These are phyloP conservation scores for Calonectria hawksworthii DNA, from an alignment of 2,329 filamentous ascomycete species.

Conservation along the genomic window DNA sequence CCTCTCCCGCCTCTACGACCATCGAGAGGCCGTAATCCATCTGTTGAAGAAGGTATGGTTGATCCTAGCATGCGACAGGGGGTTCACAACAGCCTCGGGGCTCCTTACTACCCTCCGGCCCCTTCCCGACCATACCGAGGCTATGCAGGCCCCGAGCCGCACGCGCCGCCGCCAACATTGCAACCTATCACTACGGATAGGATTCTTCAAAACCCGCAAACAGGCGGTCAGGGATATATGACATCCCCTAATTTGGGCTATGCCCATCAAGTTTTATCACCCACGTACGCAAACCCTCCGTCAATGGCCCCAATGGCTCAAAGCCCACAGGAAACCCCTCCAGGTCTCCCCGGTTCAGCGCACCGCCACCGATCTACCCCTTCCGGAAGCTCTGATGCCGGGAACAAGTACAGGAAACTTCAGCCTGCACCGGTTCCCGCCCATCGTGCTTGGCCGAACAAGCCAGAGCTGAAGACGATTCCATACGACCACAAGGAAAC, in stretches of 20 bases:
- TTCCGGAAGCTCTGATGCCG: conserved; percentile 55
- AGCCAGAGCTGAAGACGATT: conserved; percentile 70
- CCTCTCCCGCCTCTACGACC: conserved; percentile 56
- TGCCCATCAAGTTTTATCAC: conserved; percentile 51
- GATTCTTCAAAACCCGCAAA: conserved; percentile 53
- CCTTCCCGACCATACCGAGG: conserved; percentile 49
- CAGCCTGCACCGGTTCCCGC: conserved; percentile 70
- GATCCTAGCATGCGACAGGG: conserved; percentile 50
- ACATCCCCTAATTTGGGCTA: conserved; percentile 51
- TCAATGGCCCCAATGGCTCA: conserved; percentile 51
- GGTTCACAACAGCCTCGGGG: conserved; percentile 40
- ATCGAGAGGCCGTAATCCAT: conserved; percentile 52
- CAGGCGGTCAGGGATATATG: conserved; percentile 50
- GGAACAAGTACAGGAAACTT: conserved; percentile 68
- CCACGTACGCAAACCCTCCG: conserved; percentile 52
- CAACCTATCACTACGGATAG: conserved; percentile 50
- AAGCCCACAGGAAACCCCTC: conserved; percentile 53
- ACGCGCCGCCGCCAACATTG: conserved; percentile 42
- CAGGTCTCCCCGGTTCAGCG: conserved; percentile 47
- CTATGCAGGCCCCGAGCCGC: conserved; percentile 49
- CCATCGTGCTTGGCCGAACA: conserved; percentile 62
- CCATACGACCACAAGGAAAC: conserved; percentile 74
- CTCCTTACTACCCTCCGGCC: conserved; percentile 50
- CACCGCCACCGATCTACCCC: conserved; percentile 55
- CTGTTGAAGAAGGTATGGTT: conserved; percentile 51